Evolutionary conservation across 1,284 basidiomycete genomes (phyloP), one percentile per base, ranked within the genome.

Genomic region (Malassezia obtusa): DNA sequence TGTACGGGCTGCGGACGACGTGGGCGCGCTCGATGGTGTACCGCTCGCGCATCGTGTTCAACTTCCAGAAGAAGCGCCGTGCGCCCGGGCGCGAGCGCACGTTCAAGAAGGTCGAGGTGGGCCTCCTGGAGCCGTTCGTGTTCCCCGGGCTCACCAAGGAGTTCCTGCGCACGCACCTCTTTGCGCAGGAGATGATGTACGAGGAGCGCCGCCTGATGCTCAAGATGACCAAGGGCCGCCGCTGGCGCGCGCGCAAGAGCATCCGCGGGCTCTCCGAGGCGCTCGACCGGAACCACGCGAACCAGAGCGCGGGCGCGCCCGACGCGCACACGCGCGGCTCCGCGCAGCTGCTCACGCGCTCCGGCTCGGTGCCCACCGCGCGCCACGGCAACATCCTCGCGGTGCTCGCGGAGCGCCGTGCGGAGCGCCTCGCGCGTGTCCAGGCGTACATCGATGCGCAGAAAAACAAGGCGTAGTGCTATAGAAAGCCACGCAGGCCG

Each of bases 21-120:
- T 95, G 91, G 76, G 88, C 92, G 61, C 87, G 89, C 36, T 94
- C 90, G 15, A 86, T 86, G 78, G 86, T 88, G 77, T 89, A 89
- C 70, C 62, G 71, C 30, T 62, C 67, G 12, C 47, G 53, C 26
- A 43, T 63, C 15, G 56, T 57, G 7, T 65, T 65, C 36, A 57
- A 59, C 40, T 40, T 31, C 15, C 56, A 54, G 11, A 77, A 84
- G 57, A 81, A 82, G 0, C 80, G 82, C 22, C 62, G 83, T 12
- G 73, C 72, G 19, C 28, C 57, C 2, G 65, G 67, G 24, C 36
- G 40, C 2, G 60, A 52, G 15, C 36, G 64, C 24, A 72, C 67
- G 5, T 67, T 55, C 50, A 73, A 73, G 26, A 73, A 73, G 48
- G 61, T 71, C 30, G 71, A 73, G 50, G 69, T 73, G 1, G 71